Conservation (phyloP, 2,329 filamentous ascomycete genomes). For the Chrysosporium keratinophilum region DNA sequence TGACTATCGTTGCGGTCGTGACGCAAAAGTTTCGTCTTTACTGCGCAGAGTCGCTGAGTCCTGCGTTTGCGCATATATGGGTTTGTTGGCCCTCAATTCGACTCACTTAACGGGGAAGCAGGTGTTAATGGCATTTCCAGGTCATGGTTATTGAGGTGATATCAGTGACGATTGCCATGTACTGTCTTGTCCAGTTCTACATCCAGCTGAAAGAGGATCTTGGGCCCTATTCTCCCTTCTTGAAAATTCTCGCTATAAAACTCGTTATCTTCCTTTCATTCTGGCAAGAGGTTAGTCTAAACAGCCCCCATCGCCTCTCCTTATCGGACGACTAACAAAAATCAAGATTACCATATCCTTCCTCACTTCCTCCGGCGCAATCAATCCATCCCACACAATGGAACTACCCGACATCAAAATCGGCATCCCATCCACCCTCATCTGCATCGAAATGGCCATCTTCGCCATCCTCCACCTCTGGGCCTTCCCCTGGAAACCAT, state of each 20-base stretch:
- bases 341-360: slow-evolving; percentile 48
- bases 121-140: slow-evolving; percentile 28
- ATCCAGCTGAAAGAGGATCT: slow-evolving; percentile 61
- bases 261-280: slow-evolving; percentile 85
- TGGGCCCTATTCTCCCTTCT: slow-evolving; percentile 57
- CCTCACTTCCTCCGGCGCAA: slow-evolving; percentile 50
- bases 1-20: slow-evolving; percentile 44
- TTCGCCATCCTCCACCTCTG: slow-evolving; percentile 71
- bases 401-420: slow-evolving; percentile 68
- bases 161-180: slow-evolving; percentile 76
- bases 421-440: slow-evolving; percentile 50
- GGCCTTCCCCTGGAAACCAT: slow-evolving; percentile 69
- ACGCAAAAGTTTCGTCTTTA: slow-evolving; percentile 54
- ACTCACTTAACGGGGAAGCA: slow-evolving; percentile 11
- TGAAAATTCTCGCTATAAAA: slow-evolving; percentile 81
- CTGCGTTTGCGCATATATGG: slow-evolving; percentile 77
- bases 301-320: neutral
- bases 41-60: slow-evolving; percentile 67
- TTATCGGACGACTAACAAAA: neutral
- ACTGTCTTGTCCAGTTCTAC: slow-evolving; percentile 80
- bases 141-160: slow-evolving; percentile 57
- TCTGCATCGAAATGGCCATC: slow-evolving; percentile 55
- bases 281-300: slow-evolving; percentile 55
- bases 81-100: slow-evolving; percentile 21
- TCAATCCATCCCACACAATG: slow-evolving; percentile 53